These are phyloP conservation scores for Massariosphaeria phaeospora DNA, from an alignment of 495 filamentous ascomycete genomes.

Conservation along the genomic window DNA sequence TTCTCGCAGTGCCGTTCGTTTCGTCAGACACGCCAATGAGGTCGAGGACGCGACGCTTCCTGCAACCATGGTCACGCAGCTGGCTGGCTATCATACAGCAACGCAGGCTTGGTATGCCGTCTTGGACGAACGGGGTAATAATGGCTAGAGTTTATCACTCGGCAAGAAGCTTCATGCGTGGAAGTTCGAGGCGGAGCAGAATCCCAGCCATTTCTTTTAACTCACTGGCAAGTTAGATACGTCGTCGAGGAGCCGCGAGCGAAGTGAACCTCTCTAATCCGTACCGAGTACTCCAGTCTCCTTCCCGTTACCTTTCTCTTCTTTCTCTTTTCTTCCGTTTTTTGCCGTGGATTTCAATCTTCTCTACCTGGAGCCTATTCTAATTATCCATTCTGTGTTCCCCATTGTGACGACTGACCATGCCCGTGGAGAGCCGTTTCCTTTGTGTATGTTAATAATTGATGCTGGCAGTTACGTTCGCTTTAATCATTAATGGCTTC, in stretches of 20 bases:
- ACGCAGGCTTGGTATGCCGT: neutral
- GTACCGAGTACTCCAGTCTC: neutral
- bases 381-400: slow-evolving; percentile 6
- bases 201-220: neutral
- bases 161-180: neutral
- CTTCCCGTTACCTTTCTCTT: neutral
- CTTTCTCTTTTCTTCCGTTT: neutral
- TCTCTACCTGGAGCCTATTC: neutral
- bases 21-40: neutral
- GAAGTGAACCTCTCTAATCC: no score
- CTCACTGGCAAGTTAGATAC: slow-evolving; percentile 3
- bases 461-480: neutral
- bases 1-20: neutral
- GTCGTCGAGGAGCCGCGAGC: no score
- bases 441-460: slow-evolving; percentile 7
- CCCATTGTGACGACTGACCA: slow-evolving; percentile 1
- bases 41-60: neutral
- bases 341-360: no score
- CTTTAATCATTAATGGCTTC: slow-evolving; percentile 6
- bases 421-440: neutral
- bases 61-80: slow-evolving; percentile 17
- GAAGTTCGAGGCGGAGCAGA: neutral
- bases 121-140: slow-evolving; percentile 11
- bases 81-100: slow-evolving; percentile 12
- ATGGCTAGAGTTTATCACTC: slow-evolving; percentile 2